Evolutionary conservation across 306 rosid species (phyloP), one percentile per base, ranked within the genome.

Genomic region (Mimosa bimucronata): DNA sequence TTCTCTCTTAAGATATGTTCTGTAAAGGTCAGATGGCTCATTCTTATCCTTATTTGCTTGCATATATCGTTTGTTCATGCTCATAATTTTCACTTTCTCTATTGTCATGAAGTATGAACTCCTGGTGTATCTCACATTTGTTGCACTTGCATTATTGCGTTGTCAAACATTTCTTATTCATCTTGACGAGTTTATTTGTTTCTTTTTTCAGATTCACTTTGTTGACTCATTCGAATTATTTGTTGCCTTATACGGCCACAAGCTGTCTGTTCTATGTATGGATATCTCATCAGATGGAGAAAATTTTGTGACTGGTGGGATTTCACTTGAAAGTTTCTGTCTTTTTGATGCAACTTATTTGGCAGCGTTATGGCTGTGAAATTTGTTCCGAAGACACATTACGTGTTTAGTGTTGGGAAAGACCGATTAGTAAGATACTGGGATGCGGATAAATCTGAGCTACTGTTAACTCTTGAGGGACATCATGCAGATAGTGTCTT

Each of bases 401-500:
- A 92, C 77, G 87, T 92, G 81, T 95, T 95, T 82, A 95, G 94
- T 53, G 94, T 81, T 78, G 98, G 98, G 79, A 92, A 92, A 86
- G 98, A 95, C 48, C 91, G 92, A 25, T 78, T 85, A 0, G 82
- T 95, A 67, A 95, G 90, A 80, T 95, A 95, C 83, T 95, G 98
- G 98, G 98, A 95, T 83, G 98, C 97, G 31, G 98, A 95, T 86
- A 95, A 95, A 80, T 91, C 91, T 85, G 96, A 95, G 92, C 83
- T 87, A 69, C 91, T 95, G 81, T 87, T 95, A 80, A 95, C 96
- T 74, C 97, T 95, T 3, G 98, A 91, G 86, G 98, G 98, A 55
- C 98, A 95, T 85, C 98, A 92, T 88, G 96, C 98, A 18, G 93
- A 85, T 91, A 77, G 94, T 92, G 98, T 82, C 98, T 95, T 74